Conservation (phyloP, 129 eudicot species). For the Pseudognaphalium luteoalbum region DNA sequence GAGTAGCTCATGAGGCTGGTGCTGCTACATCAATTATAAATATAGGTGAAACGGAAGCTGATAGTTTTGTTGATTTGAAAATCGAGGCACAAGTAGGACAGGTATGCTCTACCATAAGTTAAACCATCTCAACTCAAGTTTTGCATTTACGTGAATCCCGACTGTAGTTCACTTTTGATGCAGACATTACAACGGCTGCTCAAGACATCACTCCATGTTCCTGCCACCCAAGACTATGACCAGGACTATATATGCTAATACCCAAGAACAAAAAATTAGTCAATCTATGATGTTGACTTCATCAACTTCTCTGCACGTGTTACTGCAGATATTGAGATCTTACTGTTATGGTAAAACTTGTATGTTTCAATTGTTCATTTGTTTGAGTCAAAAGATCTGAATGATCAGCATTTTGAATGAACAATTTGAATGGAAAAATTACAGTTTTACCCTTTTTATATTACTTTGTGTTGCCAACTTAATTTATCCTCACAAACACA, state of each 20-base stretch:
- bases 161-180: background rate
- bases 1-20: slow-evolving; percentile 84
- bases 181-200: background rate
- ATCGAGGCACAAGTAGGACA: slow-evolving; percentile 7
- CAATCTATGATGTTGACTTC: background rate
- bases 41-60: slow-evolving; percentile 70
- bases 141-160: background rate
- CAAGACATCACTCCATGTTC: background rate
- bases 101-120: background rate
- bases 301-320: slow-evolving; percentile 7
- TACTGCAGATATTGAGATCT: background rate
- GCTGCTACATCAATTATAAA: slow-evolving; percentile 74
- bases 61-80: slow-evolving; percentile 42
- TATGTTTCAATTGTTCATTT: background rate
- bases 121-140: background rate
- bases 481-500: too few relatives aligned
- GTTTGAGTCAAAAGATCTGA: background rate
- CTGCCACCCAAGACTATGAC: background rate
- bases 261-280: background rate
- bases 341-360: background rate
- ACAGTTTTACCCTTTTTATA: too few relatives aligned
- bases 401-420: background rate
- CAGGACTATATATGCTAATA: background rate
- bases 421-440: background rate
- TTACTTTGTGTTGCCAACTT: too few relatives aligned